phyloP scores from a whole-genome alignment of 2,329 filamentous ascomycete genomes.

The Sphaerulina vaccinii region DNA sequence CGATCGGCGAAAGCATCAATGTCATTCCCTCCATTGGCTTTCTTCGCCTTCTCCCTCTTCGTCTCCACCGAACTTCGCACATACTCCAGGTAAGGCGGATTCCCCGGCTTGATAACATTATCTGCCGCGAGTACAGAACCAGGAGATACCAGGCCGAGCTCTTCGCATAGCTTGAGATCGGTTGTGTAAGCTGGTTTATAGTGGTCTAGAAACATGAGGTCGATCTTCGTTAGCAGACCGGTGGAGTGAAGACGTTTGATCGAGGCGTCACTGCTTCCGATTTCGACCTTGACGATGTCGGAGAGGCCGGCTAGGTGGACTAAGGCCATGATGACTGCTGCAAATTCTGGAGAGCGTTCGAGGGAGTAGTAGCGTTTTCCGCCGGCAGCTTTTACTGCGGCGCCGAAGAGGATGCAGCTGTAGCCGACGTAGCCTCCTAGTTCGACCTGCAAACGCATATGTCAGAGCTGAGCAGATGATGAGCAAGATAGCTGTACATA shows the following conservation, averaged over 20 bases:
- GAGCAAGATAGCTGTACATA: slow-evolving; percentile 30
- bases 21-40: slow-evolving; percentile 27
- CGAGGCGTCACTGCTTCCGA: slow-evolving; percentile 67
- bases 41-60: slow-evolving; percentile 37
- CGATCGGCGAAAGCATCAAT: slow-evolving; percentile 45
- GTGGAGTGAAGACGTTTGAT: slow-evolving; percentile 59
- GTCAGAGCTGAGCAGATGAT: not conserved
- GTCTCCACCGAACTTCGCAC: slow-evolving; percentile 63
- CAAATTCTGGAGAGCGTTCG: slow-evolving; percentile 73
- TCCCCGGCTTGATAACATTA: slow-evolving; percentile 70
- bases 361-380: slow-evolving; percentile 68
- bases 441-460: slow-evolving; percentile 55
- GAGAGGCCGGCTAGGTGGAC: slow-evolving; percentile 71
- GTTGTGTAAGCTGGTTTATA: slow-evolving; percentile 73
- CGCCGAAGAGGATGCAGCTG: slow-evolving; percentile 73
- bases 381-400: slow-evolving; percentile 62
- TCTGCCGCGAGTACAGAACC: slow-evolving; percentile 67
- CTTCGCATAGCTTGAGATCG: slow-evolving; percentile 75
- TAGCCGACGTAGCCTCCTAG: slow-evolving; percentile 81
- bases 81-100: slow-evolving; percentile 69
- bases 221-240: slow-evolving; percentile 59
- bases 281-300: slow-evolving; percentile 66
- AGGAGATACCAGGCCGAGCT: slow-evolving; percentile 61
- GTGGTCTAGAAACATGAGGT: slow-evolving; percentile 77
- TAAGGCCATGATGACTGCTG: slow-evolving; percentile 65